Base-by-base conservation (phyloP, 192 early-diverging fungal genomes). In the Dissophora globulifera region DNA sequence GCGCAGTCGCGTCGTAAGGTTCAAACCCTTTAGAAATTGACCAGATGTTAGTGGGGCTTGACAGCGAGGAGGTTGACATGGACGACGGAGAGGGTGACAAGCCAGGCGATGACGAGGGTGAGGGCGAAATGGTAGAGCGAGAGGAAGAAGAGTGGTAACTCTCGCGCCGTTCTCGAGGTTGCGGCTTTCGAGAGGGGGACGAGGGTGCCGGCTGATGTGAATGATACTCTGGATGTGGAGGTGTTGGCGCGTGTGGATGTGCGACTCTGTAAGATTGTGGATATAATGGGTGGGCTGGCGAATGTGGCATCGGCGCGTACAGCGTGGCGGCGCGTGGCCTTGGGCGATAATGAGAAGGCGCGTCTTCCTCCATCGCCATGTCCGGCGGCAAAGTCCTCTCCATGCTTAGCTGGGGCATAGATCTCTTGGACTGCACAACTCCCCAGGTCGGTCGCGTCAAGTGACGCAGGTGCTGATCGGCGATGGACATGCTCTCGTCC, bases 41-140 rank as follows among this genome's bases (percentile, higher is more conserved):
- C 72, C 72, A 76, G 1, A 60, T 17, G 4, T 76, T 59, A 11
- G 47, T 67, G 0, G 72, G 72, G 48, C 63, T 61, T 19, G 72
- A 67, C 63, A 62, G 58, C 4, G 69, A 58, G 0, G 58, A 66
- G 9, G 58, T 23, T 1, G 72, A 66, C 16, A 58, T 58, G 12
- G 58, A 60, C 11, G 56, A 75, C 1, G 62, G 57, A n/a, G 71
- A 66, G 4, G 72, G 72, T 29, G 72, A 76, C 29, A 67, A 29
- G 1, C 43, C 46, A 20, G 72, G 72, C 15, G 72, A 62, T 1
- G 58, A 23, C 0, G 63, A 66, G 3, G 72, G 72, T 22, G 72
- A 76, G 3, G 72, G 72, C 25, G 72, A 76, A 5, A 54, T 30
- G 4, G 72, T 57, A 15, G 72, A 76, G 9, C 64, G 58, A 2